Conservation (phyloP, 176 grass and related monocot genomes). For the Hordeum vulgare region MorexV3_pseudomolecules_assembly NC_058524.1:594246420-594246919, state of each 20-base stretch:
- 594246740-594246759: background rate
- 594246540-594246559: too few species aligned
- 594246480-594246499: too few species aligned
- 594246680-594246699: background rate
- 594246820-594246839: background rate
- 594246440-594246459: too few species aligned
- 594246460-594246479: too few species aligned
- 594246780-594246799: background rate
- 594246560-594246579: too few species aligned
- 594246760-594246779: background rate
- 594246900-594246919: background rate
- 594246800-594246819: background rate
- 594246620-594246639: background rate
- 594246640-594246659: background rate
- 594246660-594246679: background rate
- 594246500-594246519: too few species aligned
- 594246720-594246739: background rate
- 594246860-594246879: background rate
- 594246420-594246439: too few species aligned
- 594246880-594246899: background rate
- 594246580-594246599: background rate
- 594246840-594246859: background rate
- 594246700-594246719: background rate
- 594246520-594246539: too few species aligned
- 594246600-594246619: background rate